These are phyloP conservation scores for Candida sanyaensis DNA, from an alignment of 1,139 yeast species.

Conservation along the genomic window DNA sequence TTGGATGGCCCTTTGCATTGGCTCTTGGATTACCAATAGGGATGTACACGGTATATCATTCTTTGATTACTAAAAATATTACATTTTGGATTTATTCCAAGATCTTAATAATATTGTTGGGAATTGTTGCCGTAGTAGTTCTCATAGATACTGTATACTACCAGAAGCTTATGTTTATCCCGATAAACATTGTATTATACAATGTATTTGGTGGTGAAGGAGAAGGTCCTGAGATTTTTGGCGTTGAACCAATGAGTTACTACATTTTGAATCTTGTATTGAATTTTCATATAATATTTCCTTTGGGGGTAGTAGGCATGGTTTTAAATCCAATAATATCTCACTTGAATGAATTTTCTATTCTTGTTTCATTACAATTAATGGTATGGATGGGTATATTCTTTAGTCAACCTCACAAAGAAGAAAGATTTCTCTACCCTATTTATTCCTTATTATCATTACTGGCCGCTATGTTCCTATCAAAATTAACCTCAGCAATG, in stretches of 20 bases:
- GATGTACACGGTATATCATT: slow-evolving; percentile 23
- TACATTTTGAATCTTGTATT: slow-evolving; percentile 68
- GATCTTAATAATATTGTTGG: slow-evolving; percentile 20
- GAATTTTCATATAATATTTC: slow-evolving; percentile 65
- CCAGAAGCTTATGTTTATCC: slow-evolving; percentile 60
- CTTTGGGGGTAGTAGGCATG: slow-evolving; percentile 47
- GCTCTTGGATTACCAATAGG: slow-evolving; percentile 66
- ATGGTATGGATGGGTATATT: slow-evolving; percentile 70
- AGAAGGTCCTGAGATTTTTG: slow-evolving; percentile 89
- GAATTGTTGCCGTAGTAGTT: slow-evolving; percentile 35
- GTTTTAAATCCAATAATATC: slow-evolving; percentile 17
- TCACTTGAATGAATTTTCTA: slow-evolving; percentile 11
- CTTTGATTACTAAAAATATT: neutral
- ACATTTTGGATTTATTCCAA: slow-evolving; percentile 17
- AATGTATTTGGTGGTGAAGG: slow-evolving; percentile 77
- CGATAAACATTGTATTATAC: slow-evolving; percentile 79
- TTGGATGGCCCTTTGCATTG: slow-evolving; percentile 92
- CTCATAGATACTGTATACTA: slow-evolving; percentile 68
- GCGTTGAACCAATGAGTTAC: slow-evolving; percentile 80
- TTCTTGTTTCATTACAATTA: slow-evolving; percentile 34
- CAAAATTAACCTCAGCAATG: slow-evolving; percentile 22
- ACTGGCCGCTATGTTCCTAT: slow-evolving; percentile 58
- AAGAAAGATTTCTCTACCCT: slow-evolving; percentile 88
- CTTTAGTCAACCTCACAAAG: slow-evolving; percentile 83
- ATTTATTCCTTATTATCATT: slow-evolving; percentile 69